Percentiles rank a stretch among this genome's conserved stretches.
Evolutionary conservation across 192 early-diverging fungal genomes (phyloP).

Genomic region (Coemansia nantahalensis): DNA sequence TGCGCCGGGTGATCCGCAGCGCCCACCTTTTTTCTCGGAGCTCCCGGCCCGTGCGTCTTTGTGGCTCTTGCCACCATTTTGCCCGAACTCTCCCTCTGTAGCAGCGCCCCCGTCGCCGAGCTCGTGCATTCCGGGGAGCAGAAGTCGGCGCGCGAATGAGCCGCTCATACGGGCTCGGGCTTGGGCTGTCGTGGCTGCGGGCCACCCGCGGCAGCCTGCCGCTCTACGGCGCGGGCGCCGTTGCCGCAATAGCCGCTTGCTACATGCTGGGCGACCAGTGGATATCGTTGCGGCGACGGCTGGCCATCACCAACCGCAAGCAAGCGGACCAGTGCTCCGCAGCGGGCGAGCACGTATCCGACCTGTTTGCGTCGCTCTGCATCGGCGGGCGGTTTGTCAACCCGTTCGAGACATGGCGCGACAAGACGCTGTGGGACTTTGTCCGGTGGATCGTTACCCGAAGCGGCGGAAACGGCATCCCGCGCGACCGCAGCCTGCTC

Average conservation of each 20-base stretch:
- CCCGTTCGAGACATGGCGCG: slow-evolving; percentile 49
- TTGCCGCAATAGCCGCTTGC: slow-evolving; percentile 38
- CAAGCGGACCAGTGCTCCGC: neutral
- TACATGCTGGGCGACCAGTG: slow-evolving; percentile 34
- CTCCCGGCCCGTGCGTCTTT: too few relatives aligned
- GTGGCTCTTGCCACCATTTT: too few relatives aligned
- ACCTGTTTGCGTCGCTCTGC: slow-evolving; percentile 26
- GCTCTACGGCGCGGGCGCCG: slow-evolving; percentile 34
- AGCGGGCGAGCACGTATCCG: neutral
- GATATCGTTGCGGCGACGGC: slow-evolving; percentile 30
- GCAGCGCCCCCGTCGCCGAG: slow-evolving; percentile 30
- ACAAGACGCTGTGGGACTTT: slow-evolving; percentile 54
- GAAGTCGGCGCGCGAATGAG: too few relatives aligned
- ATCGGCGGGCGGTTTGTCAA: slow-evolving; percentile 52
- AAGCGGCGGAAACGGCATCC: slow-evolving; percentile 40
- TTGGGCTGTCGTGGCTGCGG: slow-evolving; percentile 37
- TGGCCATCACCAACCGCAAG: slow-evolving; percentile 18
- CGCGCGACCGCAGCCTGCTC: slow-evolving; percentile 15
- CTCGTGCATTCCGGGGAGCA: slow-evolving; percentile 2
- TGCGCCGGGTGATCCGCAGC: too few relatives aligned
- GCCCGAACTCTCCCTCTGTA: too few relatives aligned
- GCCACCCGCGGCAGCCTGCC: slow-evolving; percentile 20
- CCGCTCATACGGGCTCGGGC: slow-evolving; percentile 31
- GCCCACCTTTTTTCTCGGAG: too few relatives aligned
- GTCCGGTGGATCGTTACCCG: slow-evolving; percentile 43